phyloP scores from a whole-genome alignment of 495 filamentous ascomycete species.

The Trichoderma erinaceum region DNA sequence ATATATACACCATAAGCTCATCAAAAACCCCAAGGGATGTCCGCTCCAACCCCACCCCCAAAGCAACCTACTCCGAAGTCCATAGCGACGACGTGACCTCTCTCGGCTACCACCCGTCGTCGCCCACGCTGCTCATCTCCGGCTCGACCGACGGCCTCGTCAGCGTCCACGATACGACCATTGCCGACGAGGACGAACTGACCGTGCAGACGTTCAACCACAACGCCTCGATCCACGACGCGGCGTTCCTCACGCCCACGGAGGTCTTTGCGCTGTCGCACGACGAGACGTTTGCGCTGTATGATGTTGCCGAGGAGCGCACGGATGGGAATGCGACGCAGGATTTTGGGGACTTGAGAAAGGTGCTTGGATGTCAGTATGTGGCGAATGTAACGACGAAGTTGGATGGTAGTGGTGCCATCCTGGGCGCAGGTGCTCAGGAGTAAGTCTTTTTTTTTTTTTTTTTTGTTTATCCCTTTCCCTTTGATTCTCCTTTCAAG shows the following conservation, averaged over 20 bases:
- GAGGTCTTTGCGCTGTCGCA: constrained; percentile 72
- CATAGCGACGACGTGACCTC: constrained; percentile 92
- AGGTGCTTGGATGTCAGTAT: constrained; percentile 71
- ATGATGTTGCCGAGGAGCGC: constrained; percentile 54
- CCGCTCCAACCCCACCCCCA: constrained; percentile 44
- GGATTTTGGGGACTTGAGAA: constrained; percentile 71
- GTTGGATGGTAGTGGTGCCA: constrained; percentile 48
- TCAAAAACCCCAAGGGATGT: constrained; percentile 56
- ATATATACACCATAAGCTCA: not conserved
- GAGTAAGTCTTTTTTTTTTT: constrained; percentile 37
- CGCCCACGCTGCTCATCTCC: constrained; percentile 61
- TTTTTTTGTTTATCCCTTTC: not conserved
- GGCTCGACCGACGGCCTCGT: constrained; percentile 90
- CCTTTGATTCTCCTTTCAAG: constrained; percentile 13
- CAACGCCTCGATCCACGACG: constrained; percentile 71
- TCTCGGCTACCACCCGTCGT: constrained; percentile 61
- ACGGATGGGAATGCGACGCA: constrained; percentile 50
- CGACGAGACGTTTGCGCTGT: constrained; percentile 74
- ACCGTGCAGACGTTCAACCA: constrained; percentile 84
- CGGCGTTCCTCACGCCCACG: constrained; percentile 65
- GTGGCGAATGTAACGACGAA: constrained; percentile 62
- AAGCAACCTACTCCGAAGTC: constrained; percentile 61
- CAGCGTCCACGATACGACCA: constrained; percentile 71
- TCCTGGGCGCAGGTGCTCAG: constrained; percentile 55
- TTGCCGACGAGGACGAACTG: constrained; percentile 79